phyloP scores from a whole-genome alignment of 192 early-diverging fungal genomes.

The Coemansia sp. region DNA sequence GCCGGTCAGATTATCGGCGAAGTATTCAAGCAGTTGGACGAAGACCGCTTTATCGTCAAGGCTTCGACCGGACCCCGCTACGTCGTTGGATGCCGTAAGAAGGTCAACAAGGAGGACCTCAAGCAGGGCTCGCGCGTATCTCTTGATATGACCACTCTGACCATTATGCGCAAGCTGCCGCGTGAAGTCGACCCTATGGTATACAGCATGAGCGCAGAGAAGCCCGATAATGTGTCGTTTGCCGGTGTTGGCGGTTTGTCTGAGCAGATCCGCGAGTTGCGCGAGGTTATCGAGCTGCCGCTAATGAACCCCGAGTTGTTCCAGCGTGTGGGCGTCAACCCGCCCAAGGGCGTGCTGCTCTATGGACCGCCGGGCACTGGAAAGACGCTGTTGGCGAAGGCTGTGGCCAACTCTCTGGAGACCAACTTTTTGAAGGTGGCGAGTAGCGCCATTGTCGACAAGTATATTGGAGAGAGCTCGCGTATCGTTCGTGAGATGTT shows the following conservation, averaged over 20 bases:
- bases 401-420: conserved; percentile 94
- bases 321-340: conserved; percentile 94
- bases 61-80: conserved; percentile 95
- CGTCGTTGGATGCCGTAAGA: conserved; percentile 95
- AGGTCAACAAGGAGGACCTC: conserved; percentile 91
- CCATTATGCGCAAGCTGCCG: conserved; percentile 99
- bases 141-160: conserved; percentile 99
- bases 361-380: conserved; percentile 98
- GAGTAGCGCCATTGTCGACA: conserved; percentile 98
- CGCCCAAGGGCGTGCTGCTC: conserved; percentile 96
- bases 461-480: conserved; percentile 99
- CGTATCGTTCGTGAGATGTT: conserved; percentile 98
- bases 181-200: conserved; percentile 98
- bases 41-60: conserved; percentile 98
- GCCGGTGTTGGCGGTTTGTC: conserved; percentile 93
- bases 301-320: conserved; percentile 99
- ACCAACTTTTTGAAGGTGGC: conserved; percentile 99
- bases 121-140: conserved; percentile 98
- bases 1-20: conserved; percentile 99
- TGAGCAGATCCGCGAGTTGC: conserved; percentile 96
- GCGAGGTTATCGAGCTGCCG: conserved; percentile 98
- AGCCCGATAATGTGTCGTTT: conserved; percentile 93
- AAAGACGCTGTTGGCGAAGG: conserved; percentile 95
- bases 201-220: conserved; percentile 99
- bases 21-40: conserved; percentile 95